Evolutionary conservation across 352 stramenopile genomes (phyloP).

Genomic region (Phytophthora cajani): DNA sequence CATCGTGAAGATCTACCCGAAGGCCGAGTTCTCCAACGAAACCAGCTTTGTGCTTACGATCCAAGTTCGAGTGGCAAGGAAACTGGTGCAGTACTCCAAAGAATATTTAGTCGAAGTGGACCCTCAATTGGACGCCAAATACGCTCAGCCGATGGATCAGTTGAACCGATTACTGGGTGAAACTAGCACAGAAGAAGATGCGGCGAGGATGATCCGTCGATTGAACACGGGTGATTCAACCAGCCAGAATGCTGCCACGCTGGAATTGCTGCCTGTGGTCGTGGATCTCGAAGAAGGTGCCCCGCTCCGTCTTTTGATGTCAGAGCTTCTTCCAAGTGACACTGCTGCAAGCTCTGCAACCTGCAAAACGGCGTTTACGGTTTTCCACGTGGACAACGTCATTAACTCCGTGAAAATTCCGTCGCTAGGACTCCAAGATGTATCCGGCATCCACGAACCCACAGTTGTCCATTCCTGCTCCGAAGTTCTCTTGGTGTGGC

Average conservation of each 20-base stretch:
- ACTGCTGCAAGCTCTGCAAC: not conserved
- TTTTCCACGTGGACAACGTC: constrained; percentile 15
- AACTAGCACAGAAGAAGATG: not conserved
- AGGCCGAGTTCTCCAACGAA: constrained; percentile 14
- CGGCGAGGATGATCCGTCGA: not conserved
- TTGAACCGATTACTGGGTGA: not conserved
- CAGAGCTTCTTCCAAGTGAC: constrained; percentile 3
- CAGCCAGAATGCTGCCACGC: not conserved
- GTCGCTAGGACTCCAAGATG: constrained; percentile 16
- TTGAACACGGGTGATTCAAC: not conserved
- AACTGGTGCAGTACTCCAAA: constrained; percentile 14
- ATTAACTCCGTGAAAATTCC: constrained; percentile 10
- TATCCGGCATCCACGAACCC: constrained; percentile 10
- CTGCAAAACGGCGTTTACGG: constrained; percentile 20
- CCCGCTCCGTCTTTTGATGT: constrained; percentile 16
- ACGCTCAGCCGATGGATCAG: not conserved
- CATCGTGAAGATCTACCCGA: constrained; percentile 17
- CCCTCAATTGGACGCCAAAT: not conserved
- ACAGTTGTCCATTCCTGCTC: constrained; percentile 11
- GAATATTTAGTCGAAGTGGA: not conserved
- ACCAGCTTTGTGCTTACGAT: constrained; percentile 20
- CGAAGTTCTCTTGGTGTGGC: constrained; percentile 4
- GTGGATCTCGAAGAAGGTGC: constrained; percentile 12
- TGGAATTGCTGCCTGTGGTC: constrained; percentile 11
- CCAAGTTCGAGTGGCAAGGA: constrained; percentile 3